Conservation (phyloP, 768 basidiomycete genomes). For the Mrakia frigida region DNA sequence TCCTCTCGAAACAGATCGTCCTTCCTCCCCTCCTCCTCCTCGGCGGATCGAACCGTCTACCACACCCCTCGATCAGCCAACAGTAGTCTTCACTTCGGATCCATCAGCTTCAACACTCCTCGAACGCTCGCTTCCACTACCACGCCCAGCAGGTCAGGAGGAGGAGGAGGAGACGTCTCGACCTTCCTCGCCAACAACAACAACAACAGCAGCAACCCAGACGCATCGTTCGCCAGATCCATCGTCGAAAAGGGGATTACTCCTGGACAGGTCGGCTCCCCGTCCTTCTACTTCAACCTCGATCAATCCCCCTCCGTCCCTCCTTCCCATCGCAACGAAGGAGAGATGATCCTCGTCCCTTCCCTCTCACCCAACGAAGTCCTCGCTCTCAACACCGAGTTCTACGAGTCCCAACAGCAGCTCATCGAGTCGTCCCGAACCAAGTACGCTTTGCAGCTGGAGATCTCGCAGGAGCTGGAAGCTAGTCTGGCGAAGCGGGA, state of each 20-base stretch:
- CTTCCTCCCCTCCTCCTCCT: background rate
- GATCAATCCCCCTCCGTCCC: background rate
- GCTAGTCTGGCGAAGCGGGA: slow-evolving; percentile 38
- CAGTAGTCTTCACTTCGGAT: background rate
- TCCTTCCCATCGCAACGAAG: background rate
- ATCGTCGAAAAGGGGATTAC: slow-evolving; percentile 25
- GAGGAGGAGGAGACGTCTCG: background rate
- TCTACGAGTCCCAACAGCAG: slow-evolving; percentile 14
- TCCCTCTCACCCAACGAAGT: slow-evolving; percentile 5
- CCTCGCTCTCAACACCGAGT: slow-evolving; percentile 20
- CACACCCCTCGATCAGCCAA: slow-evolving; percentile 22
- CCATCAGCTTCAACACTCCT: slow-evolving; percentile 21
- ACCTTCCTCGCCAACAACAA: too few species aligned
- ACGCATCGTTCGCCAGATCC: slow-evolving; percentile 24
- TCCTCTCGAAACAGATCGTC: background rate
- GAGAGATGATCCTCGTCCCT: slow-evolving; percentile 1
- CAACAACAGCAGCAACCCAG: slow-evolving; percentile 4
- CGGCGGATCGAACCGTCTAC: slow-evolving; percentile 13
- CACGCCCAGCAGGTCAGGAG: too few species aligned
- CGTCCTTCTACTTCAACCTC: slow-evolving; percentile 8
- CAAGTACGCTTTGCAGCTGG: slow-evolving; percentile 39
- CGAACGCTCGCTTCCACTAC: background rate
- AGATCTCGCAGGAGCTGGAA: slow-evolving; percentile 38
- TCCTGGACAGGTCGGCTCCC: slow-evolving; percentile 8
- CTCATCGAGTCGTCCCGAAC: background rate